phyloP scores from a whole-genome alignment of 352 stramenopile genomes.

The Globisporangium paddicum region DNA sequence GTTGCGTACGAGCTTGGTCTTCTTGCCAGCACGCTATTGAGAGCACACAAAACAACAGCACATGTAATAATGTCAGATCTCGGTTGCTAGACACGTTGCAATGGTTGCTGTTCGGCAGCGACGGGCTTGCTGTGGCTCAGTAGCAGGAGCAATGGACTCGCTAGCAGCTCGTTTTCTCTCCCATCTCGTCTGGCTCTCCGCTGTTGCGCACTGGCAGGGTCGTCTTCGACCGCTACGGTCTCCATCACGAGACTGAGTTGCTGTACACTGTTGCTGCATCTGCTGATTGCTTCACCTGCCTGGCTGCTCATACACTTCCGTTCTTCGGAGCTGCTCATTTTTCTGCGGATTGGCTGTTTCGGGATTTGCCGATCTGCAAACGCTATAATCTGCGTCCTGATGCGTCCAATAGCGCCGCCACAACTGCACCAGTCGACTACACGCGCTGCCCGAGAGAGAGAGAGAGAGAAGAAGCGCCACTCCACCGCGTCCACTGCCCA shows the following conservation, averaged over 20 bases:
- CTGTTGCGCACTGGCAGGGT: neutral
- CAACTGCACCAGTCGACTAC: neutral
- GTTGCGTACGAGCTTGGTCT: constrained; percentile 92
- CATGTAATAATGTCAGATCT: neutral
- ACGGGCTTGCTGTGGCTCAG: neutral
- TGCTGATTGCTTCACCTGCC: neutral
- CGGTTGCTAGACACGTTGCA: neutral
- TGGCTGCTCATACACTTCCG: neutral
- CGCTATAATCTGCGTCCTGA: neutral
- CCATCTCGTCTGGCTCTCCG: neutral
- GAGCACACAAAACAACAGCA: neutral
- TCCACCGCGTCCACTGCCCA: neutral
- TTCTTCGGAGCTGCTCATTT: neutral
- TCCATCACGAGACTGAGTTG: neutral
- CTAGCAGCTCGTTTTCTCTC: neutral
- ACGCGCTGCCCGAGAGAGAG: neutral
- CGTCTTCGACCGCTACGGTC: neutral
- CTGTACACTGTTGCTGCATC: neutral
- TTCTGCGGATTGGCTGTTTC: neutral
- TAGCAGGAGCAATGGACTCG: neutral
- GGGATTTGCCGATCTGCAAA: neutral
- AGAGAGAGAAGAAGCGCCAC: neutral
- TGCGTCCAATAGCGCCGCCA: neutral
- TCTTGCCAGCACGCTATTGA: constrained; percentile 86
- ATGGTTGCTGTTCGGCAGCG: neutral